phyloP scores from a whole-genome alignment of 2,329 filamentous ascomycete species.

The Pyricularia sp. region DNA sequence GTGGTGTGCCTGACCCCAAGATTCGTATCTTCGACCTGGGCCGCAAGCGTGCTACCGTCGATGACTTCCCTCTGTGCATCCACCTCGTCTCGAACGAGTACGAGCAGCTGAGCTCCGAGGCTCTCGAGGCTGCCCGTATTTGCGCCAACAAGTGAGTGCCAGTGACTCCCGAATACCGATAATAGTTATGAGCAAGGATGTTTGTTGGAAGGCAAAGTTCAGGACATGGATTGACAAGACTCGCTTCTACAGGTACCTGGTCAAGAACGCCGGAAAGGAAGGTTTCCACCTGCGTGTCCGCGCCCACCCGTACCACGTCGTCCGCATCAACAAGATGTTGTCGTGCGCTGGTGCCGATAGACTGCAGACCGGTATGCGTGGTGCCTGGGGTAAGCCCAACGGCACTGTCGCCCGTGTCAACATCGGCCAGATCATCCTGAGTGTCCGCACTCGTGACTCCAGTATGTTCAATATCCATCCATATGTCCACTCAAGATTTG shows the following conservation, averaged over 20 bases:
- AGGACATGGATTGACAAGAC: neutral
- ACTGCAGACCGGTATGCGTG: conserved; percentile 99
- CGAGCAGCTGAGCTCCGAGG: conserved; percentile 99
- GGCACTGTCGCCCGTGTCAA: conserved; percentile 98
- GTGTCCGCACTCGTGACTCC: conserved; percentile 89
- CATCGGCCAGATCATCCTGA: conserved; percentile 98
- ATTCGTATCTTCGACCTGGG: conserved; percentile 98
- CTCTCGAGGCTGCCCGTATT: conserved; percentile 98
- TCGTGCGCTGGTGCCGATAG: conserved; percentile 99
- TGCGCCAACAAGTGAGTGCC: conserved; percentile 80
- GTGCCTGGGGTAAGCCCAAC: conserved; percentile 99
- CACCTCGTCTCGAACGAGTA: conserved; percentile 99
- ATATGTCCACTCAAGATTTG: neutral
- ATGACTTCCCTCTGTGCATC: conserved; percentile 98
- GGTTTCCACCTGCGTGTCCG: conserved; percentile 64
- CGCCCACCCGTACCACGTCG: conserved; percentile 98
- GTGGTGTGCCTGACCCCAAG: conserved; percentile 80
- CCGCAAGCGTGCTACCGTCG: conserved; percentile 96
- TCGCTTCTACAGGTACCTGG: conserved; percentile 38
- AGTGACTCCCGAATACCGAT: neutral
- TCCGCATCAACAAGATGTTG: conserved; percentile 99
- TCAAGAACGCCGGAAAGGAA: conserved; percentile 61
- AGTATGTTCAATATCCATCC: conserved; percentile 38
- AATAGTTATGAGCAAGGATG: neutral
- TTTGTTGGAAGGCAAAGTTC: neutral